Evolutionary conservation across 257 asterid genomes (phyloP).

Genomic region (Solanum piurae): DNA sequence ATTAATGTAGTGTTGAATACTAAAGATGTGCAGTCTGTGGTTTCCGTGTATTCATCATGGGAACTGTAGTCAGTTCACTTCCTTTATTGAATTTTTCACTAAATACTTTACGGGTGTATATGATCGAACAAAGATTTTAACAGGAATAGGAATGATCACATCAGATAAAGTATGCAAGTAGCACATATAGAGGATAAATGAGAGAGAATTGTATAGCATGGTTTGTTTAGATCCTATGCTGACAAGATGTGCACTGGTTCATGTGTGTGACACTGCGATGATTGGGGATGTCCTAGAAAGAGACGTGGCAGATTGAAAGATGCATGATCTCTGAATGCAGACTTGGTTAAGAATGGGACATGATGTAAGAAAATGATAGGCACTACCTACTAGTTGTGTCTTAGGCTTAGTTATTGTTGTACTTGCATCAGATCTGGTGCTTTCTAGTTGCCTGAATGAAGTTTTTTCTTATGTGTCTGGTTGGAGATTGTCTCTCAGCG

Average conservation of each 20-base stretch:
- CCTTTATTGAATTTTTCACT: neutral
- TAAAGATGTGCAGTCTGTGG: neutral
- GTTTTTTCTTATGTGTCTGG: neutral
- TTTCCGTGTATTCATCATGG: neutral
- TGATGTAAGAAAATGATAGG: neutral
- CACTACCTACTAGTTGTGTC: neutral
- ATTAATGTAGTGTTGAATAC: neutral
- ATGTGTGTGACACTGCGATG: neutral
- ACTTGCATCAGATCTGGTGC: neutral
- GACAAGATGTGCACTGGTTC: neutral
- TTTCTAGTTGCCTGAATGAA: neutral
- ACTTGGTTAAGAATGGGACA: neutral
- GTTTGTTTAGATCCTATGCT: neutral
- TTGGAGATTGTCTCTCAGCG: neutral
- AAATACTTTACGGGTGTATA: neutral
- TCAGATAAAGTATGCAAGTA: neutral
- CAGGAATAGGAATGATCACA: neutral
- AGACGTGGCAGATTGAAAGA: neutral
- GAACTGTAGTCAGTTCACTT: neutral
- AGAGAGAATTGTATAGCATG: neutral
- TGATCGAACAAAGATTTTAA: neutral
- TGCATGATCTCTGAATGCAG: neutral
- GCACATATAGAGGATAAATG: neutral
- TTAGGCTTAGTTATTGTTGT: neutral
- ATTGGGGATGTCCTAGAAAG: neutral